phyloP scores from a whole-genome alignment of 768 basidiomycete species.

The Trametes villosa region DNA sequence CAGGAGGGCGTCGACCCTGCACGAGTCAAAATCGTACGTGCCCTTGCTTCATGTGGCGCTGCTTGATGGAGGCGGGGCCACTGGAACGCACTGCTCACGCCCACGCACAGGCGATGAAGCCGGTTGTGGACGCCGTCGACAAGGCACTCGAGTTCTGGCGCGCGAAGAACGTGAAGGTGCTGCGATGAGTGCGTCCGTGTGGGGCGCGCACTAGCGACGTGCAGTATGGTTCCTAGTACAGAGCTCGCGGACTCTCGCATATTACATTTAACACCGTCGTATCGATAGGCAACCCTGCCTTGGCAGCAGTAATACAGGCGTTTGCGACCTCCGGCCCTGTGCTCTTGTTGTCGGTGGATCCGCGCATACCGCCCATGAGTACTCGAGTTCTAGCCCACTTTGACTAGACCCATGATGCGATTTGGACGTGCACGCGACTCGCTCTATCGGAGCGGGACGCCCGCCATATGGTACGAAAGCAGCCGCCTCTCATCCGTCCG shows the following conservation, averaged over 20 bases:
- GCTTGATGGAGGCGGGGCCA: neutral
- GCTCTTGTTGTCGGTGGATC: too few species aligned
- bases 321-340: too few species aligned
- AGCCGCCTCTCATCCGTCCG: too few species aligned
- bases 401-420: too few species aligned
- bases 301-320: slow-evolving; percentile 9
- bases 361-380: too few species aligned
- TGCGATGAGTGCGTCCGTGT: slow-evolving; percentile 5
- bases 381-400: too few species aligned
- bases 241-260: slow-evolving; percentile 18
- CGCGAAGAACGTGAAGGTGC: slow-evolving; percentile 25
- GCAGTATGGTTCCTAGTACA: neutral
- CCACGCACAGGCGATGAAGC: slow-evolving; percentile 68
- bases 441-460: too few species aligned
- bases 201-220: neutral
- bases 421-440: too few species aligned
- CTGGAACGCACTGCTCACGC: neutral
- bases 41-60: neutral
- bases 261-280: slow-evolving; percentile 4
- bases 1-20: slow-evolving; percentile 63
- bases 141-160: slow-evolving; percentile 64
- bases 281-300: slow-evolving; percentile 11
- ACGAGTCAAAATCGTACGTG: slow-evolving; percentile 67
- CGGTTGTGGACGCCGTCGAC: slow-evolving; percentile 71
- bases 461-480: too few species aligned